phyloP scores from a whole-genome alignment of 768 basidiomycete species.

The Leccinum fibrillosum region DNA sequence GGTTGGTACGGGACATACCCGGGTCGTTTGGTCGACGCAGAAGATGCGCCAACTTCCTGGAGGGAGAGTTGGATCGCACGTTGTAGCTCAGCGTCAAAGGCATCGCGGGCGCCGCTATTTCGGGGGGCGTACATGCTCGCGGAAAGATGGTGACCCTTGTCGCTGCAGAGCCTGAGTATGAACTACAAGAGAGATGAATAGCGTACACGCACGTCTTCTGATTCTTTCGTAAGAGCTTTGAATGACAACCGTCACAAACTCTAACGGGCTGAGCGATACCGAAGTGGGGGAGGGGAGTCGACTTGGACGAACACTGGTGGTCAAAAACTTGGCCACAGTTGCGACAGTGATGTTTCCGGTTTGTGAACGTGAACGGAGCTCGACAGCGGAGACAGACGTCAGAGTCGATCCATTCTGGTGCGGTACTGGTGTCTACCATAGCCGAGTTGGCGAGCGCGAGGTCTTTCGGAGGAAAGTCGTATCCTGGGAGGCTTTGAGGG shows the following conservation, averaged over 20 bases:
- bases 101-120: conserved; percentile 55
- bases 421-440: conserved; percentile 87
- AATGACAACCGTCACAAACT: conserved; percentile 88
- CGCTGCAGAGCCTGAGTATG: conserved; percentile 23
- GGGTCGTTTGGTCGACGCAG: conserved; percentile 46
- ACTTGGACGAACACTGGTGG: conserved; percentile 85
- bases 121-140: conserved; percentile 52
- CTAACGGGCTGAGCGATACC: conserved; percentile 91
- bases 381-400: conserved; percentile 93
- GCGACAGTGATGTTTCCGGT: conserved; percentile 96
- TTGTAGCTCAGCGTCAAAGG: conserved; percentile 85
- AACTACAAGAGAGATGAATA: not conserved
- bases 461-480: conserved; percentile 81
- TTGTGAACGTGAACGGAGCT: conserved; percentile 88
- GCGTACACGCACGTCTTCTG: conserved; percentile 47
- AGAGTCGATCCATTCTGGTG: conserved; percentile 97
- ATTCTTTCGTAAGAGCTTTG: conserved; percentile 68
- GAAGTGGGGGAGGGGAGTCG: conserved; percentile 83
- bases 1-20: conserved; percentile 62
- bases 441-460: conserved; percentile 64
- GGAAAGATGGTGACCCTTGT: conserved; percentile 53
- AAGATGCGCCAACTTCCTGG: conserved; percentile 60
- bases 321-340: conserved; percentile 98
- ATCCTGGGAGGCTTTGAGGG: conserved; percentile 45
- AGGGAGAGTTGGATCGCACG: conserved; percentile 91